phyloP scores from a whole-genome alignment of 2,329 filamentous ascomycete species.

The Aspergillus flavus region DNA sequence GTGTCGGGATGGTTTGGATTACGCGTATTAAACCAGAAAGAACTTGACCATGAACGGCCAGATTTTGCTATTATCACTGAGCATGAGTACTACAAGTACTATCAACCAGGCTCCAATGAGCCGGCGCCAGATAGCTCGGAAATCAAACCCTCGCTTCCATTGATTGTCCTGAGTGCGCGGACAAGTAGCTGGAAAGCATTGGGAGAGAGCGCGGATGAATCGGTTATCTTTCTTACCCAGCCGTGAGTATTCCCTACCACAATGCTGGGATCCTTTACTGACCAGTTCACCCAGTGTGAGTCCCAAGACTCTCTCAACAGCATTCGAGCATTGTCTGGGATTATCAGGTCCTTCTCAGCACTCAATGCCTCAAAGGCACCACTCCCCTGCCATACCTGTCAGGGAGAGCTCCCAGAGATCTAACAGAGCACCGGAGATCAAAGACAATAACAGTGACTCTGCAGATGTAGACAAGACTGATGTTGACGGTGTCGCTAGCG shows the following conservation, averaged over 20 bases:
- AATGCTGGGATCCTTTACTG: background rate
- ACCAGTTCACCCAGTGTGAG: conserved; percentile 17
- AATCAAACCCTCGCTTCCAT: conserved; percentile 9
- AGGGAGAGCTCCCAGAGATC: background rate
- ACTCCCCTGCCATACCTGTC: background rate
- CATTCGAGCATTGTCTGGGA: conserved; percentile 20
- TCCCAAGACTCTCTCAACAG: conserved; percentile 22
- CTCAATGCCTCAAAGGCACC: background rate
- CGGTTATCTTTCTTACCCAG: conserved; percentile 25
- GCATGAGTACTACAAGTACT: conserved; percentile 20
- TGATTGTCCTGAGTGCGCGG: conserved; percentile 24
- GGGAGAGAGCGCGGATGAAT: conserved; percentile 18
- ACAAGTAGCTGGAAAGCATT: conserved; percentile 15
- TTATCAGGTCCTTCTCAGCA: background rate
- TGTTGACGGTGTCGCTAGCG: background rate
- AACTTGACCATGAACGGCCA: conserved; percentile 10
- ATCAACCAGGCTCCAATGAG: background rate
- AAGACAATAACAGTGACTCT: background rate
- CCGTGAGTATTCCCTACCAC: conserved; percentile 18
- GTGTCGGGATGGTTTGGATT: conserved; percentile 23
- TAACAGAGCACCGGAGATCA: background rate
- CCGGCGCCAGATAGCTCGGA: background rate
- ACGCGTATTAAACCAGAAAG: conserved; percentile 15
- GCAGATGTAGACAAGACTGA: background rate
- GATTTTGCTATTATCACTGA: conserved; percentile 26